Evolutionary conservation across 1,139 yeast genomes (phyloP), one percentile per base, ranked within the genome.

Genomic region (Geotrichum fermentans): DNA sequence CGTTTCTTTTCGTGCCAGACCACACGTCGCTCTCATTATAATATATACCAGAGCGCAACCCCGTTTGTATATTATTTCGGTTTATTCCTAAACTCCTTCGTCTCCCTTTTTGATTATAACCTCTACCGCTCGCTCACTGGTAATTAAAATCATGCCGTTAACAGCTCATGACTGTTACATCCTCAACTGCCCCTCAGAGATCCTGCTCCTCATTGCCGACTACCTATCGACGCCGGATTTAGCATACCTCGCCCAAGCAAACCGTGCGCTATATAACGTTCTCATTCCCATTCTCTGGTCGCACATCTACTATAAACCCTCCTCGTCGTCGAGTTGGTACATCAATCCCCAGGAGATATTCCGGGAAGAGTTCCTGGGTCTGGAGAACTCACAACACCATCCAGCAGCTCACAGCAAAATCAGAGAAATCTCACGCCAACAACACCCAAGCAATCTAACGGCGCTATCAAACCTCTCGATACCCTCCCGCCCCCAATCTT

Each of bases 221-320:
- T 40, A 17, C 16, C 20, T 40, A 22, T 26, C 37, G 4, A 32
- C 44, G 28, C 38, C 44, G 14, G 44, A 40, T 29, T 29, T 40
- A 2, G 44, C 44, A 6, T 17, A 22, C 21, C 26, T 40, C 13
- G 44, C 36, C 14, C 37, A 32, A 8, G 22, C 44, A n/a, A 21
- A 40, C 18, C 30, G 21, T 14, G 20, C 44, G 2, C 24, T 40
- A 17, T 40, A 40, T 32, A n/a, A 33, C 17, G 16, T 40, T 5
- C 37, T 33, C n/a, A 40, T 40, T n/a, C 44, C 44, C 3, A 30
- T 20, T 8, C 44, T 40, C 17, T 40, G 44, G 44, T 40, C 44
- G 5, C 37, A 30, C 16, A n/a, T 40, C 18, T 32, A 32, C 30
- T 40, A 30, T 10, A 40, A 40, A 30, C 29, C 44, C 14, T 32